phyloP scores from a whole-genome alignment of 139 green algal genomes.

The Chara braunii region DNA sequence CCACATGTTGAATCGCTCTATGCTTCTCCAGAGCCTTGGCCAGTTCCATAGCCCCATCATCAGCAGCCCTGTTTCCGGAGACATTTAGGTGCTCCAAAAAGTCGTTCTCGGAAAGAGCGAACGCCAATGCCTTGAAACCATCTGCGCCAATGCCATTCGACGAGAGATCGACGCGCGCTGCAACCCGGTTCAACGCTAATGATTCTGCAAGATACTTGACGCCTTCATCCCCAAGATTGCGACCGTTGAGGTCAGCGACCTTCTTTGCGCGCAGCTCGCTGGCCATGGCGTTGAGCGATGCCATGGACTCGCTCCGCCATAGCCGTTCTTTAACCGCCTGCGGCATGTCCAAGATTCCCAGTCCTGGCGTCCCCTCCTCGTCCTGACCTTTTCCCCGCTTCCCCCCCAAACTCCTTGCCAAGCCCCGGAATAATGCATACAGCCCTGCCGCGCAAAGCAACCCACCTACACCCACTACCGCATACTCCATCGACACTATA shows the following conservation, averaged over 20 bases:
- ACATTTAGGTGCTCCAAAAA: conserved; percentile 38
- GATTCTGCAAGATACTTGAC: conserved; percentile 73
- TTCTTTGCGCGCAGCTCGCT: neutral
- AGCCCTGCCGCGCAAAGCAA: too few species aligned
- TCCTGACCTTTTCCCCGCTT: too few species aligned
- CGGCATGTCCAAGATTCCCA: too few species aligned
- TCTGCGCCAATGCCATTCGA: conserved; percentile 81
- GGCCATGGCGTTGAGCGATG: neutral
- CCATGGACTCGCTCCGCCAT: too few species aligned
- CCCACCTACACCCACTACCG: too few species aligned
- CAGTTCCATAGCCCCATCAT: conserved; percentile 39
- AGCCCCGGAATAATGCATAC: too few species aligned
- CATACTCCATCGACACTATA: too few species aligned
- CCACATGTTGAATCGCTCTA: conserved; percentile 29
- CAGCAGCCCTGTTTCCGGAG: conserved; percentile 47
- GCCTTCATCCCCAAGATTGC: conserved; percentile 81
- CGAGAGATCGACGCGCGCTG: conserved; percentile 62
- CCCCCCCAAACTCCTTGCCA: too few species aligned
- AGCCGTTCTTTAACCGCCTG: too few species aligned
- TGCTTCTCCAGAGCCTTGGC: conserved; percentile 22
- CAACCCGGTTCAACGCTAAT: conserved; percentile 76
- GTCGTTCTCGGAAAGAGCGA: conserved; percentile 44
- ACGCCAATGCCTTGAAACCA: conserved; percentile 57
- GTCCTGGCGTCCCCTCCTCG: too few species aligned
- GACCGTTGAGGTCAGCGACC: conserved; percentile 22